Percentiles rank a stretch among this genome's conserved stretches.
These are phyloP conservation scores for Medicago lupulina DNA, from an alignment of 306 rosid genomes.

Conservation along the genomic window DNA sequence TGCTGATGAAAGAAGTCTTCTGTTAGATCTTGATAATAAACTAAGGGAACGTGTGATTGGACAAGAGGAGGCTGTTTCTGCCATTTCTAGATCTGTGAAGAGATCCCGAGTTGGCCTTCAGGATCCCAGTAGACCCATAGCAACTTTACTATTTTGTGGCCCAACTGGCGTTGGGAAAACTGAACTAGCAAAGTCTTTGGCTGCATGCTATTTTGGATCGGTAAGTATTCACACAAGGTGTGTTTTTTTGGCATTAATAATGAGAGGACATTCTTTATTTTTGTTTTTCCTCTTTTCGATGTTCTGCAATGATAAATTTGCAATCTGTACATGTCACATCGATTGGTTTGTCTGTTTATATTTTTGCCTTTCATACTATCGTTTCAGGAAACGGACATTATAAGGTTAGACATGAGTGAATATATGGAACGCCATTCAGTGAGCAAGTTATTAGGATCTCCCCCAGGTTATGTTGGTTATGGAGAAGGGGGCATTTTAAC, in stretches of 20 bases:
- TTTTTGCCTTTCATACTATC: constrained; percentile 35
- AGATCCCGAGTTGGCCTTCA: constrained; percentile 80
- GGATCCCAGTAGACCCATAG: constrained; percentile 82
- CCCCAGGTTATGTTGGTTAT: constrained; percentile 93
- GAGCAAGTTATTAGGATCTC: constrained; percentile 90
- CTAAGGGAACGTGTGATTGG: constrained; percentile 76
- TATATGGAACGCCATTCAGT: constrained; percentile 96
- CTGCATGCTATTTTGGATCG: constrained; percentile 81
- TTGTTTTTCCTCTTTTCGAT: constrained; percentile 1
- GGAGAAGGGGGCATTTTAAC: constrained; percentile 91
- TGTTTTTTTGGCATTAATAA: constrained; percentile 13
- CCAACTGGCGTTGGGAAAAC: constrained; percentile 95
- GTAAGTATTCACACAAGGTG: constrained; percentile 47
- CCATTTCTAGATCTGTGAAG: constrained; percentile 80
- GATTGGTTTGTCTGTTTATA: constrained; percentile 1
- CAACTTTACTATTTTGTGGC: constrained; percentile 80
- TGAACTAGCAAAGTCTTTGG: constrained; percentile 79
- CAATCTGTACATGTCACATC: constrained; percentile 4
- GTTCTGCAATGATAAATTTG: constrained; percentile 4
- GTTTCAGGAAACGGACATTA: constrained; percentile 78
- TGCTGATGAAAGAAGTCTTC: constrained; percentile 65
- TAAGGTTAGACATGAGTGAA: constrained; percentile 92
- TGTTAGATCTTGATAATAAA: constrained; percentile 67
- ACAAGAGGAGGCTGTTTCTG: constrained; percentile 80
- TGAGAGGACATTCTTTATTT: neutral